Base-by-base conservation (phyloP, 768 basidiomycete species). In the Trichaptum fuscoviolaceum region DNA sequence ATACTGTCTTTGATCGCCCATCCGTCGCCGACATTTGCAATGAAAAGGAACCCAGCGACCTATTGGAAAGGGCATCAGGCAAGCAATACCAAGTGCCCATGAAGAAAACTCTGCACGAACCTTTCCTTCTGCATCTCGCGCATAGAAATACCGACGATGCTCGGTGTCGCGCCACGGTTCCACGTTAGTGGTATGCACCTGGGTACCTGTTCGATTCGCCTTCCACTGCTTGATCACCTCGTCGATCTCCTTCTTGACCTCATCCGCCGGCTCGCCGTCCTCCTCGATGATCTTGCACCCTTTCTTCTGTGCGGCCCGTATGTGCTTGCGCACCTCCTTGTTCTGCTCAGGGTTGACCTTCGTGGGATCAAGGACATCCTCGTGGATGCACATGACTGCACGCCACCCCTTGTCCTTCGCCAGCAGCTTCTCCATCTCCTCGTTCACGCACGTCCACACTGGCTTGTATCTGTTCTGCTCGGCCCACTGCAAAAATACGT, bases 251-350 rank as follows among this genome's bases (percentile, higher is more conserved):
- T 69, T 69, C 74, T 76, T 82, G n/a, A 85, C 79, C 7, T 81
- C 80, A 1, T 80, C 75, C 0, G 77, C 79, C 79, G 80, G 71
- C 63, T 79, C 70, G 10, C 73, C 73, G 17, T 74, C 73, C 24
- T 87, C 73, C 67, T 83, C 84, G 30, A 75, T 73, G n/a, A 87
- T 78, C 64, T 79, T 74, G 12, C 90, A 83, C 34, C 82, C 77
- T 35, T 81, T 84, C 66, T 80, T 83, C 74, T 87, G 80, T 10
- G 87, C 87, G 17, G 83, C 77, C 62, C 83, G 80, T 26, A 87
- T 76, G 73, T 90, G 89, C 75, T 86, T 84, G 74, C 84, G 84
- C 70, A 88, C 73, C 65, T 85, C 85, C 73, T 87, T 87, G 67
- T 77, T 71, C 26, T 73, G 69, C 2, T 77, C 78, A 66, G 77